Evolutionary conservation across 225 moss, liverwort and hornwort species (phyloP).

Genomic region (Antitrichia curtipendula): DNA sequence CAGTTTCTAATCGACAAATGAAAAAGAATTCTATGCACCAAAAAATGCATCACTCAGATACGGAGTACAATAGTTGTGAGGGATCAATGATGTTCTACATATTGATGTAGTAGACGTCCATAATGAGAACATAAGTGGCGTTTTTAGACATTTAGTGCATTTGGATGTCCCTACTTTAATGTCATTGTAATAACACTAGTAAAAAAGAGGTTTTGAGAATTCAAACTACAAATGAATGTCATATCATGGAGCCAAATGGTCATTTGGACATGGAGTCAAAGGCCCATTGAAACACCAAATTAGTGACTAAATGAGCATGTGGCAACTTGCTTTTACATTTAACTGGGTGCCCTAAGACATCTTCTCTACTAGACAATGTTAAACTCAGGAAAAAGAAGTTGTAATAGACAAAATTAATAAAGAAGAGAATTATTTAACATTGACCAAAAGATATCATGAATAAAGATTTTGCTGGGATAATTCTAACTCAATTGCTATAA

Average conservation of each 20-base stretch:
- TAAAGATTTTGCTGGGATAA: neutral
- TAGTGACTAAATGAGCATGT: no score
- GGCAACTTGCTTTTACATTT: neutral
- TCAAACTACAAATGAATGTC: neutral
- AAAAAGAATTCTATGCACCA: neutral
- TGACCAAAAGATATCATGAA: no score
- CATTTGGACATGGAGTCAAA: neutral
- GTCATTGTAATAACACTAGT: neutral
- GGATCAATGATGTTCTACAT: neutral
- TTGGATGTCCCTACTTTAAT: neutral
- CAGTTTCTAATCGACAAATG: neutral
- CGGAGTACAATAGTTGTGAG: rapidly evolving
- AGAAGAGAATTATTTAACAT: neutral
- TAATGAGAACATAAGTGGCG: neutral
- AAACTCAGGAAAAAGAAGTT: neutral
- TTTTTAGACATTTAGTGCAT: neutral
- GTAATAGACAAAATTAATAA: no score
- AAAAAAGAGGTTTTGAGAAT: neutral
- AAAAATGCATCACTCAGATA: neutral
- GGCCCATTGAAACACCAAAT: neutral
- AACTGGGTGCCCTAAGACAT: neutral
- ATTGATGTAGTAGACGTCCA: rapidly evolving
- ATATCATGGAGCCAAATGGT: no score
- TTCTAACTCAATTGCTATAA: neutral
- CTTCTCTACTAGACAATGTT: no score